Conservation (phyloP, 2,329 filamentous ascomycete genomes). For the Penicillium paneum region DNA sequence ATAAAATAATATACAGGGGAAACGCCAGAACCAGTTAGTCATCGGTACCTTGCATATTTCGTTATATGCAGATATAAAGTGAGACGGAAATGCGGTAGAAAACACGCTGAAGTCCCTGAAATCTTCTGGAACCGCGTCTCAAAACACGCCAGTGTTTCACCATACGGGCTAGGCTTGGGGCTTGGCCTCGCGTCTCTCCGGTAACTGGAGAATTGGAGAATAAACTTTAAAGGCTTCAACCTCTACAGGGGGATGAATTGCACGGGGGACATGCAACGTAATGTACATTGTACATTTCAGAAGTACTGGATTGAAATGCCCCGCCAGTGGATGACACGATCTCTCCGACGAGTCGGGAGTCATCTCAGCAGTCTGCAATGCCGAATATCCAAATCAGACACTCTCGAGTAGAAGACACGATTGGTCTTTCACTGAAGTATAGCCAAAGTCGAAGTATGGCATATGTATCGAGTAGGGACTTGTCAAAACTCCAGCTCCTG, state of each 20-base stretch:
- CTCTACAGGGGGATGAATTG: slow-evolving; percentile 1
- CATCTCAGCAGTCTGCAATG: background rate
- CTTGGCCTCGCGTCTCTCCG: slow-evolving; percentile 18
- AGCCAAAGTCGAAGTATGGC: slow-evolving; percentile 1
- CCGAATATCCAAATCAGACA: background rate
- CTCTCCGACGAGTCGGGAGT: background rate
- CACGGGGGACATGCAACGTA: background rate
- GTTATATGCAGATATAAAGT: background rate
- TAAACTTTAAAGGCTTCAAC: background rate
- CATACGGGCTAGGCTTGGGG: slow-evolving; percentile 1
- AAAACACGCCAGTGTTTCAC: slow-evolving; percentile 29
- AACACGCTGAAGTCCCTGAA: slow-evolving; percentile 4
- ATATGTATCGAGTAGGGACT: background rate
- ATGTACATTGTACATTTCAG: slow-evolving; percentile 4
- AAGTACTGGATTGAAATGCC: background rate
- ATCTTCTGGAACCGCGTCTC: background rate
- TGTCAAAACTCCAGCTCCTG: slow-evolving; percentile 5
- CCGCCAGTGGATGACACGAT: background rate
- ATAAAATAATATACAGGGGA: slow-evolving; percentile 2
- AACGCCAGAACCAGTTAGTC: slow-evolving; percentile 1
- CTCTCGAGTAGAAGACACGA: background rate
- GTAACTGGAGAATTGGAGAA: slow-evolving; percentile 17
- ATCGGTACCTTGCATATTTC: slow-evolving; percentile 7
- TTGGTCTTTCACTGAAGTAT: background rate
- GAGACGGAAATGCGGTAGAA: slow-evolving; percentile 5